Base-by-base conservation (phyloP, 495 filamentous ascomycete species). In the Rostrohypoxylon terebratum region DNA sequence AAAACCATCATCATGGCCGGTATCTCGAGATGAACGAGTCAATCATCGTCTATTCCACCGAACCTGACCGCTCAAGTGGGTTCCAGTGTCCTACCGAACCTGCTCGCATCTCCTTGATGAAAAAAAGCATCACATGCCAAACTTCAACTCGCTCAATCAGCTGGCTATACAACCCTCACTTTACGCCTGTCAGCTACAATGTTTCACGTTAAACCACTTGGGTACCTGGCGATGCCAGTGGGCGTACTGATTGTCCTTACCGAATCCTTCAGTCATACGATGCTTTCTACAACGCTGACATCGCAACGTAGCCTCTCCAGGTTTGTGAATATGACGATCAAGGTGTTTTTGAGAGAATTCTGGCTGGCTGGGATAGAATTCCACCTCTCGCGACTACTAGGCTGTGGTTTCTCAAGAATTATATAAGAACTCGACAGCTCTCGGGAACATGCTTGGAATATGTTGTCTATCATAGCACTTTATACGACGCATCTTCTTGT, bases 241-340 rank as follows among this genome's bases (percentile, higher is more conserved):
- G 70, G 70, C 64, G 34, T 50, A 60, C 38, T 59, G 13, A 47
- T 36, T 69, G 11, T 18, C 47, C 57, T 68, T 53, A 64, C 59
- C 59, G 64, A 73, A 62, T 54, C 33, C 47, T 48, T 55, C 42
- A 18, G 64, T 73, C 70, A 68, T 73, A 48, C 63, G 69, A 67
- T 38, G 21, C 69, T 73, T 65, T 60, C 58, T 73, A 42, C 63
- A 58, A 72, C 47, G 51, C 70, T 73, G 64, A 73, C 70, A 53
- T n/a, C 14, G 63, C 7, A 14, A 54, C 64, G 51, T 44, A 72
- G 70, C 70, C 70, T 60, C 64, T 34, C 21, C 13, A 31, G 20
- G 20, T 21, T 18, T 44, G 45, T 23, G 60, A 55, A 51, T 7
- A 31, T 59, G 57, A 60, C 16, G 42, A 50, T 33, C 48, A 48